These are phyloP conservation scores for Turnera subulata DNA, from an alignment of 345 rosid species.

Conservation along the genomic window DNA sequence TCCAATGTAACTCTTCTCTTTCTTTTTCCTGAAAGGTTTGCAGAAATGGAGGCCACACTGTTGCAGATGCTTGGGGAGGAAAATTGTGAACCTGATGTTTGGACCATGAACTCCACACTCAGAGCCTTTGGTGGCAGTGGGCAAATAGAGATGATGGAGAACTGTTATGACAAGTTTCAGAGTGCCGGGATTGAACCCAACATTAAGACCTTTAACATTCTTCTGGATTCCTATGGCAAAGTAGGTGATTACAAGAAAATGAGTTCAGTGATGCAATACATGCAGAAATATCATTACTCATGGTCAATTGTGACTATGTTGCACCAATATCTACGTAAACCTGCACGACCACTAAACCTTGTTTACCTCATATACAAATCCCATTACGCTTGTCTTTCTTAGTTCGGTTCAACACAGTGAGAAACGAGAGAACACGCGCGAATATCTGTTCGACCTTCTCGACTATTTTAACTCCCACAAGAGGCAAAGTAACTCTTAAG, in stretches of 20 bases:
- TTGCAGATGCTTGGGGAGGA: constrained; percentile 69
- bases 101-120: constrained; percentile 90
- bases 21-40: constrained; percentile 51
- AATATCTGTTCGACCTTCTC: too few species aligned
- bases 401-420: too few species aligned
- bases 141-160: constrained; percentile 84
- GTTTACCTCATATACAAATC: too few species aligned
- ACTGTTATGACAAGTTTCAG: constrained; percentile 90
- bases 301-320: constrained; percentile 95
- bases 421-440: too few species aligned
- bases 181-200: constrained; percentile 82
- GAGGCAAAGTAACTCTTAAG: too few species aligned
- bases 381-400: too few species aligned
- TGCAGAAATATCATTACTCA: constrained; percentile 88
- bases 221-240: constrained; percentile 83
- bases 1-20: constrained; percentile 24
- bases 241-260: constrained; percentile 68
- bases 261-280: constrained; percentile 91
- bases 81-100: constrained; percentile 75
- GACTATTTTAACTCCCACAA: too few species aligned
- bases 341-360: too few species aligned
- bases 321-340: too few species aligned
- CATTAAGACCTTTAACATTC: constrained; percentile 81
- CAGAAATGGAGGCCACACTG: constrained; percentile 80
- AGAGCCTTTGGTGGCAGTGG: constrained; percentile 85